phyloP scores from a whole-genome alignment of 1,284 basidiomycete species.

The Irpex sp. region DNA sequence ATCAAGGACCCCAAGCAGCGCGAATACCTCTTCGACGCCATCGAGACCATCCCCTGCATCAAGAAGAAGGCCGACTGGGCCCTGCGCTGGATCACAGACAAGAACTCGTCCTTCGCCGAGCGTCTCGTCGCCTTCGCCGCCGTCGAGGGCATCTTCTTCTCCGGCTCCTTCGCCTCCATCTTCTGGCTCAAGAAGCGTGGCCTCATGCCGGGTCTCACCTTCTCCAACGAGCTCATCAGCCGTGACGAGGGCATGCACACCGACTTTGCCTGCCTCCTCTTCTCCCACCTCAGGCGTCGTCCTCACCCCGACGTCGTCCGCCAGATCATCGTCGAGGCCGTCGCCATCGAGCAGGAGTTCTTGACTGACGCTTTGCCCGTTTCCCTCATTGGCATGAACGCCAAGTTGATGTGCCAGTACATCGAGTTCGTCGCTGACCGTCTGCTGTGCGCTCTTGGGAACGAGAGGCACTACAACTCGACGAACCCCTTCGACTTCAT shows the following conservation, averaged over 20 bases:
- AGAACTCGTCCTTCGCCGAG: conserved; percentile 60
- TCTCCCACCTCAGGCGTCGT: conserved; percentile 36
- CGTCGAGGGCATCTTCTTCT: conserved; percentile 79
- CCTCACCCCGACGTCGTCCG: conserved; percentile 61
- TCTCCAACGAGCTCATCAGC: conserved; percentile 73
- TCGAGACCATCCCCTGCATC: conserved; percentile 69
- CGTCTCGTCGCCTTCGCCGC: conserved; percentile 74
- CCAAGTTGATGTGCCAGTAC: conserved; percentile 61
- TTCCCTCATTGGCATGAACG: conserved; percentile 50
- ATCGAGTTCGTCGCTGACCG: conserved; percentile 77
- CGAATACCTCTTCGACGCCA: conserved; percentile 66
- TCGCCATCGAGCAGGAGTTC: conserved; percentile 65
- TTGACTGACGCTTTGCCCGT: conserved; percentile 46
- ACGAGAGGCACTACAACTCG: conserved; percentile 60
- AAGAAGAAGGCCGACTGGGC: conserved; percentile 70
- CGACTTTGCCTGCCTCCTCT: conserved; percentile 51
- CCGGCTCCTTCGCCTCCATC: conserved; percentile 63
- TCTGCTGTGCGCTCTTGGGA: conserved; percentile 63
- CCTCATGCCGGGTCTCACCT: conserved; percentile 72
- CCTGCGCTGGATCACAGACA: conserved; percentile 67
- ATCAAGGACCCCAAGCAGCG: conserved; percentile 65
- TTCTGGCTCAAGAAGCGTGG: conserved; percentile 82
- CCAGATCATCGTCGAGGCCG: conserved; percentile 65
- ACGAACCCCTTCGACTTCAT: conserved; percentile 65
- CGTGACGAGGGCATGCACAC: conserved; percentile 80